Evolutionary conservation across 1,139 yeast genomes (phyloP).

Genomic region (Magnusiomyces tetraspermus): DNA sequence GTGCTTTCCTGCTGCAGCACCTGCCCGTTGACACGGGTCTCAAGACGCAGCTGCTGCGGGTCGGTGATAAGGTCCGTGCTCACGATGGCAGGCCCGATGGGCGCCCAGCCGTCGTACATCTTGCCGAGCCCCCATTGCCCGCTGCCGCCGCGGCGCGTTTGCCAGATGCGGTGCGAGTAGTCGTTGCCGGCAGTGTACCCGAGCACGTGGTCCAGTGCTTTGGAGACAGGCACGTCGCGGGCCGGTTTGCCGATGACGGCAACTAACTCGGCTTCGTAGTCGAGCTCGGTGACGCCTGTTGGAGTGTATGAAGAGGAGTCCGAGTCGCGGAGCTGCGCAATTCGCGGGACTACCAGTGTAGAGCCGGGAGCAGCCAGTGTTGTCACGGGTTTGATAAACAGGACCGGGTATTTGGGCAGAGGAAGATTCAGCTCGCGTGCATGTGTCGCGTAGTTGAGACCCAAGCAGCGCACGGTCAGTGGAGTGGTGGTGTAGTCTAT

Average conservation of each 20-base stretch:
- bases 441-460: conserved; percentile 30
- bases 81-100: conserved; percentile 45
- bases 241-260: conserved; percentile 45
- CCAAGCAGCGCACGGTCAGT: conserved; percentile 32
- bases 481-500: conserved; percentile 17
- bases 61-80: conserved; percentile 30
- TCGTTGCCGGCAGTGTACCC: conserved; percentile 50
- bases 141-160: conserved; percentile 38
- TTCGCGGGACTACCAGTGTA: conserved; percentile 37
- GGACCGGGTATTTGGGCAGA: conserved; percentile 40
- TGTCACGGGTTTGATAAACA: conserved; percentile 45
- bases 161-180: conserved; percentile 48
- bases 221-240: conserved; percentile 35
- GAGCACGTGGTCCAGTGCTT: conserved; percentile 41
- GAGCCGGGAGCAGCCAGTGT: too few relatives aligned
- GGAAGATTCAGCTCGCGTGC: conserved; percentile 24
- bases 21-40: conserved; percentile 38
- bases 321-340: conserved; percentile 31
- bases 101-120: conserved; percentile 48
- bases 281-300: conserved; percentile 32
- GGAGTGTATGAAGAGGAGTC: background rate
- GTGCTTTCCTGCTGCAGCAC: conserved; percentile 40
- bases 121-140: conserved; percentile 46
- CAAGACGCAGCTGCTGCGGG: conserved; percentile 31
- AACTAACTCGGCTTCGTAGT: conserved; percentile 48